Evolutionary conservation across 139 green algal genomes (phyloP), one percentile per base, ranked within the genome.

Genomic region (Tetraselmis chui): DNA sequence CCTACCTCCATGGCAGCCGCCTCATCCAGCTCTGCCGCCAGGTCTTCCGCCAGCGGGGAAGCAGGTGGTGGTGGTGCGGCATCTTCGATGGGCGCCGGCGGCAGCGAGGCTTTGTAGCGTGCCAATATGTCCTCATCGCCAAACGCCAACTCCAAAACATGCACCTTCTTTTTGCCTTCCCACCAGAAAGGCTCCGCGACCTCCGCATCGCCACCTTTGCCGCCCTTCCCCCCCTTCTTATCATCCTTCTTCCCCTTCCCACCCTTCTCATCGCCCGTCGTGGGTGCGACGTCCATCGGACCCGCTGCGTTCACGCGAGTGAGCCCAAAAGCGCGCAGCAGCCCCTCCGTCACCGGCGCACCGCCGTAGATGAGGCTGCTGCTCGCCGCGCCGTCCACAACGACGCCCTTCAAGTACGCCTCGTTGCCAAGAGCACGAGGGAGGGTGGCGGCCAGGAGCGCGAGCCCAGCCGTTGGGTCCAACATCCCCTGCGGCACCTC

Each of bases 321-420:
- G 23, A 77, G 74, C 2, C 74, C 25, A 28, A 77, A 28, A 22
- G n/a, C 74, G 26, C 74, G 74, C 74, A 77, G 74, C 74, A 77
- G 25, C 74, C 23, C 74, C 74, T 28, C 74, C 23, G 26, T 25
- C 74, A 31, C 74, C 5, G 2, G 2, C 5, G 45, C 45, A 18
- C 45, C 26, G 26, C 74, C 74, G 74, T 29, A 2, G 28, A 67
- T 18, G 45, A 67, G 58, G 32, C 87, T 88, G 1, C 83, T 59
- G 18, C 80, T 86, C 30, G n/a, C 25, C 22, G 92, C 30, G 1
- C 85, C 83, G 80, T 94, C 85, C 23, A 94, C 32, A 22, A 94
- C 84, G 25, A 92, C 32, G n/a, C 90, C 90, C 18, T 81, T 75
- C 0, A 76, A 31, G 32, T 89, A 88, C 59, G 79, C 78, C 0